Evolutionary conservation across 2,329 filamentous ascomycete species (phyloP).

Genomic region (Nothophaeocryptopus gaeumannii): DNA sequence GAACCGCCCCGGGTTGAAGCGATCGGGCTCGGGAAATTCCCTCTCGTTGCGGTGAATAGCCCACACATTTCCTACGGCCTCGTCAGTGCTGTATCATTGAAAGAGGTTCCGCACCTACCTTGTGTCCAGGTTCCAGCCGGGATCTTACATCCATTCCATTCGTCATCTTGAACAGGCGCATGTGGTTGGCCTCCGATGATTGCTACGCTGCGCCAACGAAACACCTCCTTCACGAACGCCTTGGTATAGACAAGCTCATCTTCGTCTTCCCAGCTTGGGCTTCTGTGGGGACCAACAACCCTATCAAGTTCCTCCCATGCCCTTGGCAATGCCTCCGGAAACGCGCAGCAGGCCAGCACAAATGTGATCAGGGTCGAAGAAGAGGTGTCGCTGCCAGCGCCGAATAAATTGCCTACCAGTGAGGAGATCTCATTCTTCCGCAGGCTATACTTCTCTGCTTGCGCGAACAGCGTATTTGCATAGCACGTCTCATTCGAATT

Average conservation of each 20-base stretch:
- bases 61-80: conserved; percentile 25
- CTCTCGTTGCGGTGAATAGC: conserved; percentile 49
- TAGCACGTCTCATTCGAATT: conserved; percentile 42
- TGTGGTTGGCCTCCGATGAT: conserved; percentile 66
- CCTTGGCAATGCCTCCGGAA: conserved; percentile 42
- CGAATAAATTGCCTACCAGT: conserved; percentile 46
- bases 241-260: conserved; percentile 71
- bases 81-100: too few species aligned
- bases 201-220: conserved; percentile 73
- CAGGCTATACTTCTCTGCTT: conserved; percentile 47
- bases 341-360: conserved; percentile 50
- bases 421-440: conserved; percentile 45
- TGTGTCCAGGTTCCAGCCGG: conserved; percentile 26
- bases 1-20: conserved; percentile 48
- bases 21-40: conserved; percentile 50
- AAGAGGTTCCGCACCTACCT: neutral
- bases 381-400: conserved; percentile 53
- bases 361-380: conserved; percentile 48
- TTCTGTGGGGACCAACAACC: conserved; percentile 34
- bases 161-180: conserved; percentile 27
- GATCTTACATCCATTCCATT: conserved; percentile 28
- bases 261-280: conserved; percentile 47
- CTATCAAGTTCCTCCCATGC: conserved; percentile 38
- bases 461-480: conserved; percentile 47
- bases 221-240: conserved; percentile 70